Evolutionary conservation across 2,329 filamentous ascomycete genomes (phyloP).

Genomic region (Stemphylium lycopersici): DNA sequence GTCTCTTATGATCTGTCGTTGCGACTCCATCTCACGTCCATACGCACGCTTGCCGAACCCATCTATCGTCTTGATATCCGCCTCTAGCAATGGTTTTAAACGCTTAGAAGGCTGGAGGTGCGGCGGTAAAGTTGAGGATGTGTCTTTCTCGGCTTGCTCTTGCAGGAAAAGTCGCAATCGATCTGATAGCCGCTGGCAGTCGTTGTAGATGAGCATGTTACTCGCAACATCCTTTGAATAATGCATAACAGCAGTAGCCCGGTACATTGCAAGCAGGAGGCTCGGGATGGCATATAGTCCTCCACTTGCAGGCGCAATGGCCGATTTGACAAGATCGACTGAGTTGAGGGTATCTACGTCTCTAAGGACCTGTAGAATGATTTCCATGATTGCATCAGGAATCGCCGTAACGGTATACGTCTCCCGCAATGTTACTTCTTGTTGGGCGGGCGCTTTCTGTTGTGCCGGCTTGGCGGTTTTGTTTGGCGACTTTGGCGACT

Average conservation of each 20-base stretch:
- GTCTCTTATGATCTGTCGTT: slow-evolving; percentile 67
- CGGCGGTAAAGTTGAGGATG: slow-evolving; percentile 36
- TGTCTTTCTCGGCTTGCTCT: slow-evolving; percentile 49
- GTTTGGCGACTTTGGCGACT: slow-evolving; percentile 38
- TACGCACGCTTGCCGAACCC: slow-evolving; percentile 67
- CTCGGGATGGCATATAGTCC: slow-evolving; percentile 76
- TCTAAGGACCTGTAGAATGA: slow-evolving; percentile 62
- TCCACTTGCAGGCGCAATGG: slow-evolving; percentile 70
- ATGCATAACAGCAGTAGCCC: slow-evolving; percentile 75
- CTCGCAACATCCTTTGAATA: slow-evolving; percentile 67
- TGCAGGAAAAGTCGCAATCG: slow-evolving; percentile 57
- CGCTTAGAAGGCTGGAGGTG: slow-evolving; percentile 44
- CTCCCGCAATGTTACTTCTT: slow-evolving; percentile 80
- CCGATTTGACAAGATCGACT: slow-evolving; percentile 53
- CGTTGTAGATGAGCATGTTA: slow-evolving; percentile 71
- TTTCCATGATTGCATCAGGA: slow-evolving; percentile 75
- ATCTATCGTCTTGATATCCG: slow-evolving; percentile 63
- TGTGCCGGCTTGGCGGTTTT: slow-evolving; percentile 39
- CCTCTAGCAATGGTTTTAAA: slow-evolving; percentile 57
- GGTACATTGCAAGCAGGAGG: slow-evolving; percentile 76
- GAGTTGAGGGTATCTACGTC: slow-evolving; percentile 62
- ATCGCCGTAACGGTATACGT: slow-evolving; percentile 88
- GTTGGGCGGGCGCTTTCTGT: slow-evolving; percentile 40
- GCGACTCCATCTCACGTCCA: slow-evolving; percentile 68
- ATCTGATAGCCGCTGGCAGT: slow-evolving; percentile 64